These are phyloP conservation scores for Cytospora schulzeri DNA, from an alignment of 2,329 filamentous ascomycete genomes.

Conservation along the genomic window DNA sequence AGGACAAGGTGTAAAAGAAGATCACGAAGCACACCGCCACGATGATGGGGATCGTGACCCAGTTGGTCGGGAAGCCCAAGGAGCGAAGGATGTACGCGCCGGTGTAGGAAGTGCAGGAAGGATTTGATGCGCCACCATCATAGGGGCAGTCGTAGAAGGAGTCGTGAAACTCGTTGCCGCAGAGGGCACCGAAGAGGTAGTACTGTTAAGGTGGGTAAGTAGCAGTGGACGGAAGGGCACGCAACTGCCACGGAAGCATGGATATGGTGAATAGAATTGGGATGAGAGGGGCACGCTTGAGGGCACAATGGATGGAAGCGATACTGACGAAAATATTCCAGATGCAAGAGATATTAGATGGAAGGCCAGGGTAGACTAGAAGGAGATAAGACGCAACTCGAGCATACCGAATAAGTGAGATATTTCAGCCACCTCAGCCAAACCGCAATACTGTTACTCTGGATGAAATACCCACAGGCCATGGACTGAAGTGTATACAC, in stretches of 20 bases:
- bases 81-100: slow-evolving; percentile 70
- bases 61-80: slow-evolving; percentile 67
- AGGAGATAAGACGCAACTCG: background rate
- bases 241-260: too few species aligned
- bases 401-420: slow-evolving; percentile 56
- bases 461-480: slow-evolving; percentile 76
- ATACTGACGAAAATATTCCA: too few species aligned
- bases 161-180: slow-evolving; percentile 71
- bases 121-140: slow-evolving; percentile 62
- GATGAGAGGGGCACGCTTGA: background rate
- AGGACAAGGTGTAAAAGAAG: slow-evolving; percentile 64
- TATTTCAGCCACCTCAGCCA: slow-evolving; percentile 81
- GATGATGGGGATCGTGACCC: slow-evolving; percentile 68
- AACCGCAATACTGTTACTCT: slow-evolving; percentile 70
- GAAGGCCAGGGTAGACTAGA: background rate
- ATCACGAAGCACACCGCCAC: slow-evolving; percentile 62
- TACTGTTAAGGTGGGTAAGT: slow-evolving; percentile 47
- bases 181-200: slow-evolving; percentile 72
- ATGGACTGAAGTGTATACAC: slow-evolving; percentile 73
- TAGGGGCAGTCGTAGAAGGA: slow-evolving; percentile 74
- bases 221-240: too few species aligned
- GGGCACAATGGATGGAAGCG: background rate
- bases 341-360: background rate
- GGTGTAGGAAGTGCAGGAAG: slow-evolving; percentile 68
- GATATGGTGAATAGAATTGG: background rate